Conservation (phyloP, 768 basidiomycete genomes). For the Lyophyllum semitale region DNA sequence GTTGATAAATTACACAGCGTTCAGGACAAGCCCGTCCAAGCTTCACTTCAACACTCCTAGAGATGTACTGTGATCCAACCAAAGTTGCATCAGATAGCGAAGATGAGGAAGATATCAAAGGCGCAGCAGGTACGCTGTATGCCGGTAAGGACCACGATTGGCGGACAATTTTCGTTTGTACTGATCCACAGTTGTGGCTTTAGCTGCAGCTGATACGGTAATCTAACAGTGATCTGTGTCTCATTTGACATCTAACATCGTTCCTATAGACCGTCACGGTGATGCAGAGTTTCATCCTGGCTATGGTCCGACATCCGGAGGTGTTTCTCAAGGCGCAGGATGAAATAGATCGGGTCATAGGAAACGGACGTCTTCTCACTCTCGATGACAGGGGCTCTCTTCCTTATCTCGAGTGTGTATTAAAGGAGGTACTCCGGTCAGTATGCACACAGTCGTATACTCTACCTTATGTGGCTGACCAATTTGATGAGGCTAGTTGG, state of each 20-base stretch:
- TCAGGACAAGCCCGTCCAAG: slow-evolving; percentile 44
- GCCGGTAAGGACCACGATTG: slow-evolving; percentile 35
- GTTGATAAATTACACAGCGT: slow-evolving; percentile 28
- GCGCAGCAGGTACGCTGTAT: slow-evolving; percentile 55
- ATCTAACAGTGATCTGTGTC: neutral
- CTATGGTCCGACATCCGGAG: slow-evolving; percentile 55
- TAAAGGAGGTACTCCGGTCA: slow-evolving; percentile 51
- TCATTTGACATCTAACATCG: neutral
- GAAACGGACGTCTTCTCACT: slow-evolving; percentile 47
- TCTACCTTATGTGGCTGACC: neutral
- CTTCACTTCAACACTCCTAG: slow-evolving; percentile 46
- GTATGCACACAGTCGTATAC: slow-evolving; percentile 8
- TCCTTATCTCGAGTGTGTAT: slow-evolving; percentile 48
- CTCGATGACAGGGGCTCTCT: slow-evolving; percentile 43
- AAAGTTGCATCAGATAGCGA: slow-evolving; percentile 36
- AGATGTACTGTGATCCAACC: slow-evolving; percentile 34
- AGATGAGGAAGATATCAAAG: slow-evolving; percentile 57
- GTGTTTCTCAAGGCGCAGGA: slow-evolving; percentile 49
- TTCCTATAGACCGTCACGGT: slow-evolving; percentile 48
- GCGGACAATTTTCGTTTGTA: neutral
- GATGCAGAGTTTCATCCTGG: slow-evolving; percentile 50
- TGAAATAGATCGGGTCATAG: slow-evolving; percentile 52
- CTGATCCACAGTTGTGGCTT: neutral
- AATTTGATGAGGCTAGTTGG: slow-evolving; percentile 34
- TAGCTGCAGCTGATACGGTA: slow-evolving; percentile 45